phyloP scores from a whole-genome alignment of 768 basidiomycete species.

The Pulveroboletus sp. region DNA sequence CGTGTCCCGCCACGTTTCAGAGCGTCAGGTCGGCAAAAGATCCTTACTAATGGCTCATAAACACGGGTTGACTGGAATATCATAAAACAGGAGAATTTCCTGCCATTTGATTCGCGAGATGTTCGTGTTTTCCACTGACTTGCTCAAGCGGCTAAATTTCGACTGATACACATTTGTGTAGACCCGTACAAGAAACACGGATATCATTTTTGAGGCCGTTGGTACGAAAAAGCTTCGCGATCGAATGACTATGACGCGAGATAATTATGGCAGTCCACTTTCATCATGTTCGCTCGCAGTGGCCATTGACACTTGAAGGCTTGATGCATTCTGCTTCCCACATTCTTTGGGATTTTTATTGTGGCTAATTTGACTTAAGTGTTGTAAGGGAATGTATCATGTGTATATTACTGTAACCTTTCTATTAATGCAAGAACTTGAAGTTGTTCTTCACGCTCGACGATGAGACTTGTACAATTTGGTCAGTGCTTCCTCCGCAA shows the following conservation, averaged over 20 bases:
- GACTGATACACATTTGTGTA: not conserved
- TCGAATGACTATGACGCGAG: constrained; percentile 3
- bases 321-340: not conserved
- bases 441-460: too few relatives aligned
- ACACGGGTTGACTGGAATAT: constrained; percentile 7
- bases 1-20: constrained; percentile 13
- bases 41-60: not conserved
- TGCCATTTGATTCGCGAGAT: constrained; percentile 8
- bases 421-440: not conserved
- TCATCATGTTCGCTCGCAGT: not conserved
- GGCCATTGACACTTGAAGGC: not conserved
- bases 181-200: constrained; percentile 15
- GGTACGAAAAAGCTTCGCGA: constrained; percentile 13
- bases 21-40: constrained; percentile 16
- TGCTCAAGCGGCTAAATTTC: not conserved
- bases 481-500: too few relatives aligned
- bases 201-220: constrained; percentile 20
- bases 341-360: not conserved
- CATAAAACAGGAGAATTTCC: constrained; percentile 9
- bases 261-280: not conserved
- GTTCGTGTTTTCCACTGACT: constrained; percentile 1
- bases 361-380: not conserved
- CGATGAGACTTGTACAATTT: too few relatives aligned
- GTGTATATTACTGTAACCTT: constrained; percentile 3
- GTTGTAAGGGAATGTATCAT: constrained; percentile 7